Evolutionary conservation across 225 moss, liverwort and hornwort genomes (phyloP), one percentile per base, ranked within the genome.

Genomic region (Ulota crispa): DNA sequence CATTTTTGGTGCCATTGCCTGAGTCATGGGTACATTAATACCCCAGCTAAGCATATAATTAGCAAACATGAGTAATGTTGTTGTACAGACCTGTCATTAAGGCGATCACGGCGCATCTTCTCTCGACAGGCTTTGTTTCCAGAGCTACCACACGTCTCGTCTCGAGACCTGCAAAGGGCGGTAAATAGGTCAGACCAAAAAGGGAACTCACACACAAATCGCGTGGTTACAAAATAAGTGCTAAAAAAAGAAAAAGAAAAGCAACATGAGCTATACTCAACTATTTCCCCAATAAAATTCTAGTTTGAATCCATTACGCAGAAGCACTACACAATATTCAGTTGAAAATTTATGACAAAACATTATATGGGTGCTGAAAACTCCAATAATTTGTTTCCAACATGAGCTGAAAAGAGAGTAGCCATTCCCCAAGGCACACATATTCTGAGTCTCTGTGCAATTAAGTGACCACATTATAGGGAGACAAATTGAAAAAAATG

Each of bases 101-200:
- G 92, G 53, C 97, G 89, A 82, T 97, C 95, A 19, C 94, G 91
- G 8, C 95, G 93, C 85, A 95, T 93, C 88, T 95, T 97, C 81
- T 97, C 95, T 13, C 94, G 94, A 64, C 95, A 97, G 23, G 97
- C 95, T 82, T 97, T 97, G 26, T 87, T 94, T 59, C 93, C 93
- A 53, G 95, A 84, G 78, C 89, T 89, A 56, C 82, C 82, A 68
- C 94, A 94, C 3, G 92, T 76, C 76, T 97, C 95, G 56, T 95
- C 95, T 78, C 93, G 90, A 47, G 79, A 86, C 87, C 95, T 96
- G 87, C 27, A 54, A 80, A 70, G 14, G 53, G 21, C 59, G 39
- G 9, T 39, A 2, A 75, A 2, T 14, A 6, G 21, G 60, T 81
- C 39, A 75, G 43, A 3, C 34, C 50, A 19, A 31, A n/a, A 16